Base-by-base conservation (phyloP, 345 rosid genomes). In the Eucalyptus erythrocorys region DNA sequence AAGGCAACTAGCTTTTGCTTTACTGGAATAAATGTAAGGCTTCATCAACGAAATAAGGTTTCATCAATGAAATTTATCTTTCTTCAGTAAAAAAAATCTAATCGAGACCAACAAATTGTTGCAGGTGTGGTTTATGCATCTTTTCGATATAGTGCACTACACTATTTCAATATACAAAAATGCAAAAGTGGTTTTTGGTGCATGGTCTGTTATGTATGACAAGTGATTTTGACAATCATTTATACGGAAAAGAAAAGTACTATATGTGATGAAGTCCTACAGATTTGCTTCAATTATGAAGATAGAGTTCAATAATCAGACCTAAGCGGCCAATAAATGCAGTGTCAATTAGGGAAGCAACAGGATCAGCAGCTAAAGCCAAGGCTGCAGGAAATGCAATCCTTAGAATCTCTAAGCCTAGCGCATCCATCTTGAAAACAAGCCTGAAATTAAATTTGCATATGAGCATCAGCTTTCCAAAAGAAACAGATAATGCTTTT, bases 341-440 rank as follows among this genome's bases (percentile, higher is more conserved):
- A 4, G 99, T 98, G 92, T 98, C 99, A 53, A 97, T 94, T 14
- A 98, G 93, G 87, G 99, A 98, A 66, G 99, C 99, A 61, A 98
- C 61, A 13, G 99, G 99, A 90, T 98, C 99, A 47, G 99, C 95
- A 87, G 99, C 98, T 85, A 98, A 93, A 57, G 99, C 99, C 91
- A 98, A 90, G 22, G 99, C 99, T 15, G 99, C 98, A 4, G 99
- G 99, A 45, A 98, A 90, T 86, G 99, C 98, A 42, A 98, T 98
- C 90, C 92, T 49, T 42, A 98, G 90, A 49, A 98, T 94, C 94
- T 97, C 99, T 89, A 66, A 45, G 32, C 99, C 99, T 61, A 95
- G 94, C 24, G 93, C 89, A 90, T 98, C 99, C 94, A 89, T 90
- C 90, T 95, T 98, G 88, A 98, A 95, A 82, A 97, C 94, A 88